A percentile compares a stretch with the other conserved stretches of the same genome.
Conservation (phyloP, 768 basidiomycete species). For the Trametes elegans region DNA sequence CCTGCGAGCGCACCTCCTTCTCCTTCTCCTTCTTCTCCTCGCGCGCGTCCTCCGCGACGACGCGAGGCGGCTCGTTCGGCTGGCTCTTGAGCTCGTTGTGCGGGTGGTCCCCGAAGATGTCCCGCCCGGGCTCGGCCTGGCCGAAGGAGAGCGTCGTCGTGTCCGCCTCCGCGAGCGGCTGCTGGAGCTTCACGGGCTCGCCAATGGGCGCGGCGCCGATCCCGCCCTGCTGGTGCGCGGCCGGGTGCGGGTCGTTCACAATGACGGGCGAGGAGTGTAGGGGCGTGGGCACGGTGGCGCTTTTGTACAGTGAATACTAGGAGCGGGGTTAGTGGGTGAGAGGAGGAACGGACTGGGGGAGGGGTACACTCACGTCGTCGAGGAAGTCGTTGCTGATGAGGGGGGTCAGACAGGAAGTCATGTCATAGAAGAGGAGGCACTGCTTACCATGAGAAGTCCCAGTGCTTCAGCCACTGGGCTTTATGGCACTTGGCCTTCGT, state of each 20-base stretch:
- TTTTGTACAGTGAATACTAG: constrained; percentile 59
- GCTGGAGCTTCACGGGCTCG: constrained; percentile 5
- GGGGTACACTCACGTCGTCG: constrained; percentile 64
- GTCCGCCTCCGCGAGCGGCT: constrained; percentile 17
- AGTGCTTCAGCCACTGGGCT: constrained; percentile 86
- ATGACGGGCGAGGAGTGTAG: constrained; percentile 41
- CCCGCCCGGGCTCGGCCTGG: constrained; percentile 68
- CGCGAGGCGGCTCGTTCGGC: not conserved
- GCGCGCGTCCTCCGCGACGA: not conserved
- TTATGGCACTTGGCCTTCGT: constrained; percentile 73
- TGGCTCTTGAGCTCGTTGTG: constrained; percentile 50
- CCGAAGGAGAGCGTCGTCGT: constrained; percentile 43
- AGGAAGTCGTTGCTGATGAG: constrained; percentile 62
- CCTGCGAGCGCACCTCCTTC: constrained; percentile 1
- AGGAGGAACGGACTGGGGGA: constrained; percentile 3
- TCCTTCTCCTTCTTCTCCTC: not conserved
- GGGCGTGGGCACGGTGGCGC: constrained; percentile 37
- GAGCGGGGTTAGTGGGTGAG: not conserved
- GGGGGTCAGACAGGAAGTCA: not conserved
- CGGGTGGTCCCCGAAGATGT: constrained; percentile 62
- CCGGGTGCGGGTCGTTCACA: constrained; percentile 50
- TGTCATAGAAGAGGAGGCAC: not conserved
- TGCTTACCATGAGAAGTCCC: constrained; percentile 87
- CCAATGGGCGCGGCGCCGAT: constrained; percentile 15
- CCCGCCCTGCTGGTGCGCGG: too few relatives aligned